Percentiles rank a stretch among this genome's conserved stretches.
phyloP scores from a whole-genome alignment of 371 early-diverging fungal species.

The Mortierella sp. region DNA sequence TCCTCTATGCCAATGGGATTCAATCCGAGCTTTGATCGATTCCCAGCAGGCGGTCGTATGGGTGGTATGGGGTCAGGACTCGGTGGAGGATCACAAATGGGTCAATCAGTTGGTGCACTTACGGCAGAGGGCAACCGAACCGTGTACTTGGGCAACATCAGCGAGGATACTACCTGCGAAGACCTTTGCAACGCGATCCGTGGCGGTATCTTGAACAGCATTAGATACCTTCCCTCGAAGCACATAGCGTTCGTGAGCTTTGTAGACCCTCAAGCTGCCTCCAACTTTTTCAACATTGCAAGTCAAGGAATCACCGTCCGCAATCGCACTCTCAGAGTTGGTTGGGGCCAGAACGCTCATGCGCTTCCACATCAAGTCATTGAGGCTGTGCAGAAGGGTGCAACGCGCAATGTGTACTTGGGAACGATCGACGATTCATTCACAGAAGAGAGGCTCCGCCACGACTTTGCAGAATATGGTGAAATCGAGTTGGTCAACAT shows the following conservation, averaged over 20 bases:
- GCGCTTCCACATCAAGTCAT: slow-evolving; percentile 67
- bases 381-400: slow-evolving; percentile 76
- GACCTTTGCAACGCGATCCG: slow-evolving; percentile 90
- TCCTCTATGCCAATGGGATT: slow-evolving; percentile 31
- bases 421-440: slow-evolving; percentile 72
- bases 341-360: slow-evolving; percentile 82
- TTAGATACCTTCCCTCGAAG: slow-evolving; percentile 80
- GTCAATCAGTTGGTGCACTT: slow-evolving; percentile 16
- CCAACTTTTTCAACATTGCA: slow-evolving; percentile 67
- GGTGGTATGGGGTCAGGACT: slow-evolving; percentile 3
- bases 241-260: slow-evolving; percentile 89
- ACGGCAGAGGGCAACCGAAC: slow-evolving; percentile 71
- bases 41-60: slow-evolving; percentile 18
- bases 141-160: slow-evolving; percentile 83
- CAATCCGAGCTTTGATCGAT: slow-evolving; percentile 42
- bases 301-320: slow-evolving; percentile 76
- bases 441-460: slow-evolving; percentile 68
- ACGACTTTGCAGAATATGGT: slow-evolving; percentile 82
- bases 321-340: slow-evolving; percentile 78
- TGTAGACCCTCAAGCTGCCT: slow-evolving; percentile 78
- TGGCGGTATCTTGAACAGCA: slow-evolving; percentile 84
- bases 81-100: slow-evolving; percentile 2
- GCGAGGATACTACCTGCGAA: slow-evolving; percentile 78
- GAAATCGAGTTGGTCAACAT: slow-evolving; percentile 85
- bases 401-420: slow-evolving; percentile 87